A percentile compares a stretch with the other conserved stretches of the same genome.
Conservation (phyloP, 257 asterid genomes). For the Solanum infundibuliforme region DNA sequence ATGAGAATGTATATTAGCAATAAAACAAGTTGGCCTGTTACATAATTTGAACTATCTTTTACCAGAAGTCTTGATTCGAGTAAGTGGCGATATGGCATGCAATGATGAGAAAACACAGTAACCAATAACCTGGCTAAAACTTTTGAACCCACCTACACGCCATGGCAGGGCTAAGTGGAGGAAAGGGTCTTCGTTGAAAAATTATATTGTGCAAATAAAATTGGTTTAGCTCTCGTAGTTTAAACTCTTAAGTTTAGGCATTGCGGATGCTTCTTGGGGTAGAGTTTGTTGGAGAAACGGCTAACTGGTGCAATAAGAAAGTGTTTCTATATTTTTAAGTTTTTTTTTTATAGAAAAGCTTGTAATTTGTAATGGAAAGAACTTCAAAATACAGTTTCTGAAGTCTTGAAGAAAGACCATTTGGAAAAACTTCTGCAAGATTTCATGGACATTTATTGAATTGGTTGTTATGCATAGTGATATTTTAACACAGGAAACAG, state of each 20-base stretch:
- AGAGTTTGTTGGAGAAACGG: not conserved
- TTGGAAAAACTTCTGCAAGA: not conserved
- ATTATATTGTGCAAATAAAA: not conserved
- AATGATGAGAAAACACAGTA: not conserved
- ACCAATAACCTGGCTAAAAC: not conserved
- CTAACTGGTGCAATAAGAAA: not conserved
- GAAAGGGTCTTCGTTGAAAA: not conserved
- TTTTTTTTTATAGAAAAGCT: too few relatives aligned
- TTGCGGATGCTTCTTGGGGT: not conserved
- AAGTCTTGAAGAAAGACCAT: not conserved
- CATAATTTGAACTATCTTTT: not conserved
- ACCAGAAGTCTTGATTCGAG: not conserved
- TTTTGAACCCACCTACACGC: not conserved
- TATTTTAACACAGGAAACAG: not conserved
- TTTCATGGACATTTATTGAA: not conserved
- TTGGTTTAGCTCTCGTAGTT: not conserved
- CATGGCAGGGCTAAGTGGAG: not conserved
- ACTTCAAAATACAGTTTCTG: not conserved
- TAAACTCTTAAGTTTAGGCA: not conserved
- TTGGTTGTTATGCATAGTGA: not conserved
- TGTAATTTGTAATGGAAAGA: not conserved
- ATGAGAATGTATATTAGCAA: not conserved
- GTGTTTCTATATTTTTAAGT: not conserved
- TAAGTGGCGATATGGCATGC: not conserved
- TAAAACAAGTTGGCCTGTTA: not conserved